A percentile compares a stretch with the other conserved stretches of the same genome.
phyloP scores from a whole-genome alignment of 441 rosid genomes.

The Euphorbia schlechtendalii region DNA sequence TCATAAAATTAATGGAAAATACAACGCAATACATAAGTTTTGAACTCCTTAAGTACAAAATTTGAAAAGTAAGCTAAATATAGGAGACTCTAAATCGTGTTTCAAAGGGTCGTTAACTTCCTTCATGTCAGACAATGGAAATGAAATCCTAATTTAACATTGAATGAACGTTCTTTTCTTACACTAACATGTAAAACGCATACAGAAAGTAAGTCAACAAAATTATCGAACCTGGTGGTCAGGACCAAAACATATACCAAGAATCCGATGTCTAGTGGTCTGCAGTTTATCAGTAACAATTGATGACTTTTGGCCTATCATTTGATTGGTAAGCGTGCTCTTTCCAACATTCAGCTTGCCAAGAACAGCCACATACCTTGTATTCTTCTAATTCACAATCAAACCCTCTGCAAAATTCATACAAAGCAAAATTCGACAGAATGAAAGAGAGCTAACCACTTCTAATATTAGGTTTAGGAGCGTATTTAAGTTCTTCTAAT shows the following conservation, averaged over 20 bases:
- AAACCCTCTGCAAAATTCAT: too few relatives aligned
- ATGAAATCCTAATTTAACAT: neutral
- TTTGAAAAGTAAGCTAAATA: neutral
- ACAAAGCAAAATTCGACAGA: too few relatives aligned
- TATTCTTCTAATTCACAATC: conserved; percentile 24
- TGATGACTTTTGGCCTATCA: too few relatives aligned
- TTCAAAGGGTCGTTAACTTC: neutral
- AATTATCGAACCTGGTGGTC: conserved; percentile 66
- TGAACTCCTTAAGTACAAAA: neutral
- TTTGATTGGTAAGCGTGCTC: too few relatives aligned
- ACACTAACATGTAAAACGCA: neutral
- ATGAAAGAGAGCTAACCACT: too few relatives aligned
- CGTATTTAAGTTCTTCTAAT: conserved; percentile 57
- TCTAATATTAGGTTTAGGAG: too few relatives aligned
- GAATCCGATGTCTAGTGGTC: too few relatives aligned
- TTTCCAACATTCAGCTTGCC: conserved; percentile 96
- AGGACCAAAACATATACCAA: too few relatives aligned
- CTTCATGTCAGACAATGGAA: neutral
- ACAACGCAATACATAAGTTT: neutral
- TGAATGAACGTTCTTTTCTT: neutral
- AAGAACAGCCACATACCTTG: conserved; percentile 89
- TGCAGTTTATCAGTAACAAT: too few relatives aligned
- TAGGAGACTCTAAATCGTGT: neutral
- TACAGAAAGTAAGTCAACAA: neutral
- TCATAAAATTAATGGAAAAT: too few relatives aligned